Percentiles rank a stretch among this genome's conserved stretches.
These are phyloP conservation scores for Cyberlindnera xylosilytica DNA, from an alignment of 805 yeast genomes.

Conservation along the genomic window DNA sequence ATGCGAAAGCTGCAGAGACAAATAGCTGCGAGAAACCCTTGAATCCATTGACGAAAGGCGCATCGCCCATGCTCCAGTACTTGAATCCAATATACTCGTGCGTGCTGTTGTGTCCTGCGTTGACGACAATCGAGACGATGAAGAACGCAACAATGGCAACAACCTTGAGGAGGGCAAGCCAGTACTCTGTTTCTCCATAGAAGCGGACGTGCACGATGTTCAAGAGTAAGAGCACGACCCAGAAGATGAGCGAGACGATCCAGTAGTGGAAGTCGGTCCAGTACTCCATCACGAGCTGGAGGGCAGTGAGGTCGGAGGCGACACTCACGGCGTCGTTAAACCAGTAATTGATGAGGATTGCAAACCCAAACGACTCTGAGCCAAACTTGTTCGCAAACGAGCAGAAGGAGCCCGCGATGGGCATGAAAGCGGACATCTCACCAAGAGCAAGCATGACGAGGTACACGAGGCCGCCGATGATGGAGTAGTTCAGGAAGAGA, in stretches of 20 bases:
- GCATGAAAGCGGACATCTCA: slow-evolving; percentile 53
- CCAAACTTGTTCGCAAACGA: slow-evolving; percentile 47
- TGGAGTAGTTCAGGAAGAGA: slow-evolving; percentile 23
- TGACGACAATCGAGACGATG: slow-evolving; percentile 47
- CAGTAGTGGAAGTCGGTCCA: slow-evolving; percentile 45
- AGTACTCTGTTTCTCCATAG: slow-evolving; percentile 61
- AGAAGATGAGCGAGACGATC: slow-evolving; percentile 57
- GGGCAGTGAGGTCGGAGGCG: slow-evolving; percentile 56
- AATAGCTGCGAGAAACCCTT: slow-evolving; percentile 50
- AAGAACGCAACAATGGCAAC: slow-evolving; percentile 56
- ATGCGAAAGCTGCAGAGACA: slow-evolving; percentile 55
- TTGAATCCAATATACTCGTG: slow-evolving; percentile 48
- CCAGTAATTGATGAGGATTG: slow-evolving; percentile 33
- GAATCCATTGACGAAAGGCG: slow-evolving; percentile 46
- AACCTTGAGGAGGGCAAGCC: slow-evolving; percentile 64
- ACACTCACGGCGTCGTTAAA: slow-evolving; percentile 41
- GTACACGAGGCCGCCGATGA: slow-evolving; percentile 54
- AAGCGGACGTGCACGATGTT: slow-evolving; percentile 50
- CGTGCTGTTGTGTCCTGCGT: slow-evolving; percentile 40
- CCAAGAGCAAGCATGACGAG: slow-evolving; percentile 60
- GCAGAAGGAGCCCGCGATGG: slow-evolving; percentile 58
- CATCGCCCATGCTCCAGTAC: slow-evolving; percentile 53
- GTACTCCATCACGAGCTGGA: slow-evolving; percentile 51
- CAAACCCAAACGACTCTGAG: slow-evolving; percentile 51
- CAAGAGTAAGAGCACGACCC: slow-evolving; percentile 42